Percentiles rank a stretch among this genome's conserved stretches.
phyloP scores from a whole-genome alignment of 768 basidiomycete genomes.

The Tulasnella sp. region DNA sequence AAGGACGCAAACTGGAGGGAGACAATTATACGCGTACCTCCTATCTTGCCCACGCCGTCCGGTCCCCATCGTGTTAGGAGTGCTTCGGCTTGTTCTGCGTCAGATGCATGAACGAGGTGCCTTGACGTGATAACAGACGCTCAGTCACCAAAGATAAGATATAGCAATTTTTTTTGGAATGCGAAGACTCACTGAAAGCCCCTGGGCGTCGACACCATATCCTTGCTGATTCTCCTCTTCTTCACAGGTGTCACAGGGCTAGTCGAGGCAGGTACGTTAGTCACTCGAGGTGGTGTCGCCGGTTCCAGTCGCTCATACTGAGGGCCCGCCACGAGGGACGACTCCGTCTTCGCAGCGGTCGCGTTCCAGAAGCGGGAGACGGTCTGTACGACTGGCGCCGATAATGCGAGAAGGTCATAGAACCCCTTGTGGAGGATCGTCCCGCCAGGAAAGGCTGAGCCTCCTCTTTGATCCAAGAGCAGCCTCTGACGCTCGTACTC shows the following conservation, averaged over 20 bases:
- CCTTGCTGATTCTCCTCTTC: conserved; percentile 69
- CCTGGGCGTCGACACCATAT: conserved; percentile 76
- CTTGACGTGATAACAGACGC: conserved; percentile 31
- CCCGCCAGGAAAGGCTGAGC: conserved; percentile 43
- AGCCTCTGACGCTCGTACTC: conserved; percentile 6
- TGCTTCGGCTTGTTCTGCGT: conserved; percentile 79
- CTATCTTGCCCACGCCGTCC: conserved; percentile 79
- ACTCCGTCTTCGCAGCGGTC: conserved; percentile 28
- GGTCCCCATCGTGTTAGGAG: conserved; percentile 80
- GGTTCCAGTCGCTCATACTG: conserved; percentile 50
- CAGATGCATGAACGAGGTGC: conserved; percentile 83
- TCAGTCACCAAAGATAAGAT: background rate
- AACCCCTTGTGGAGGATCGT: conserved; percentile 82
- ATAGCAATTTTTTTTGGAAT: too few species aligned
- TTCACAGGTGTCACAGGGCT: conserved; percentile 29
- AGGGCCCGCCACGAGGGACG: conserved; percentile 48
- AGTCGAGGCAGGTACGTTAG: conserved; percentile 27
- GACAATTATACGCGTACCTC: conserved; percentile 42
- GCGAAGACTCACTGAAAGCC: conserved; percentile 82
- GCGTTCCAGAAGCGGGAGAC: conserved; percentile 55
- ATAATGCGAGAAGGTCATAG: conserved; percentile 72
- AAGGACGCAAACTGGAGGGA: conserved; percentile 16
- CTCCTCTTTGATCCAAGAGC: background rate
- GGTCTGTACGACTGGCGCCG: conserved; percentile 33
- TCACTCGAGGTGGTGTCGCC: conserved; percentile 21